Percentiles rank a stretch among this genome's conserved stretches.
These are phyloP conservation scores for Tetracladium maxilliforme DNA, from an alignment of 2,329 filamentous ascomycete species.

Conservation along the genomic window DNA sequence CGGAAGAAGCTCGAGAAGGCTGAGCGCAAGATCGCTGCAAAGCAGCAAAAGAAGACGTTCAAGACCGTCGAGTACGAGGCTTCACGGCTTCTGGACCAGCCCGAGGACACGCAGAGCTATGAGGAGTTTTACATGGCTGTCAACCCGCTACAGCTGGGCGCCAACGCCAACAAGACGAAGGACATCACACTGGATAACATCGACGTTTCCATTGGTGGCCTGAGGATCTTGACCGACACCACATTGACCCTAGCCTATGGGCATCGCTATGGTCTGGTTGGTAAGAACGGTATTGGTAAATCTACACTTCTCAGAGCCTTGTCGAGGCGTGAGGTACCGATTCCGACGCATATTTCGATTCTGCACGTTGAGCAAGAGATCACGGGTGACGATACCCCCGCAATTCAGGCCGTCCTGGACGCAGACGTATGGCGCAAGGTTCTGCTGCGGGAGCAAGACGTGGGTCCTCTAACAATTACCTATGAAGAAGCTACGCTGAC, in stretches of 20 bases:
- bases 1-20: slow-evolving; percentile 99
- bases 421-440: slow-evolving; percentile 98
- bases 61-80: slow-evolving; percentile 98
- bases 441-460: slow-evolving; percentile 73
- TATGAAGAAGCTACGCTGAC: slow-evolving; percentile 3
- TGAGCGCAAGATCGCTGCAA: slow-evolving; percentile 91
- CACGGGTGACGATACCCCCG: slow-evolving; percentile 86
- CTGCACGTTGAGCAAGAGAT: slow-evolving; percentile 99
- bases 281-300: slow-evolving; percentile 98
- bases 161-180: slow-evolving; percentile 73
- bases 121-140: slow-evolving; percentile 99
- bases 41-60: slow-evolving; percentile 96
- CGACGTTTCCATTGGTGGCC: slow-evolving; percentile 82
- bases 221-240: slow-evolving; percentile 82
- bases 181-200: slow-evolving; percentile 97
- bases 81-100: slow-evolving; percentile 71
- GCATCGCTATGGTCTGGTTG: slow-evolving; percentile 88
- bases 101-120: slow-evolving; percentile 77
- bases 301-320: slow-evolving; percentile 87
- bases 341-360: slow-evolving; percentile 96
- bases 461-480: slow-evolving; percentile 26
- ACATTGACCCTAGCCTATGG: slow-evolving; percentile 83
- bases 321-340: slow-evolving; percentile 81
- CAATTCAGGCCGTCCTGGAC: slow-evolving; percentile 87
- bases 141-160: slow-evolving; percentile 83